Percentiles rank a stretch among this genome's conserved stretches.
phyloP scores from a whole-genome alignment of 352 stramenopile species.

The Globisporangium polare region DNA sequence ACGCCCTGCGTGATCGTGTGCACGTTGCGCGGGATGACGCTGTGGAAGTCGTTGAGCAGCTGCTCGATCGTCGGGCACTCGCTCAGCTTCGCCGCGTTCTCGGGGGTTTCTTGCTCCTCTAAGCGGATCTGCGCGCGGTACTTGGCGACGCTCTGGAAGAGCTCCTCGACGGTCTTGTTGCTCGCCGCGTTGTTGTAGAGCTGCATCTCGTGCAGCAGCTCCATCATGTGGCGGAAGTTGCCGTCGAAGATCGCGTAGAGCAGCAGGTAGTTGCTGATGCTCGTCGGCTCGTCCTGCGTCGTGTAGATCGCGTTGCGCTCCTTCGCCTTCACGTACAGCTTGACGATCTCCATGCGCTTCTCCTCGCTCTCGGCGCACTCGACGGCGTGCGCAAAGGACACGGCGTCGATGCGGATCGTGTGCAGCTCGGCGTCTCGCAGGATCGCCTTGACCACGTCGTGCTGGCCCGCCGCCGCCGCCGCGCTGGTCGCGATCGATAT shows the following conservation, averaged over 20 bases:
- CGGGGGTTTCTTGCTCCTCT: conserved; percentile 12
- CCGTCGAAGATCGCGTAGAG: conserved; percentile 59
- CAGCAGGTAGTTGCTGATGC: conserved; percentile 62
- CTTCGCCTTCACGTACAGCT: conserved; percentile 56
- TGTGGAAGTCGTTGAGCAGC: conserved; percentile 49
- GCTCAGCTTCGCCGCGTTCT: conserved; percentile 21
- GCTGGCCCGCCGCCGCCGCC: conserved; percentile 32
- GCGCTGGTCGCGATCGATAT: conserved; percentile 57
- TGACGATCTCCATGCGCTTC: conserved; percentile 43
- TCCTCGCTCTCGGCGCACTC: conserved; percentile 39
- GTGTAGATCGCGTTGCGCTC: conserved; percentile 48
- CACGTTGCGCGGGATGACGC: conserved; percentile 45
- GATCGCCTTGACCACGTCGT: conserved; percentile 35
- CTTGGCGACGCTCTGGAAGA: conserved; percentile 57
- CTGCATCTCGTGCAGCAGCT: conserved; percentile 76
- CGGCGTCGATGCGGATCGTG: conserved; percentile 43
- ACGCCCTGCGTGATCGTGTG: conserved; percentile 48
- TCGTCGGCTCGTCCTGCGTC: conserved; percentile 41
- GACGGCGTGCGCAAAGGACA: conserved; percentile 62
- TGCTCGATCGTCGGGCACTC: conserved; percentile 53
- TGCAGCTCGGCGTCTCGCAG: conserved; percentile 37
- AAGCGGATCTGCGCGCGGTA: conserved; percentile 29
- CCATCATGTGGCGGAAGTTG: conserved; percentile 73
- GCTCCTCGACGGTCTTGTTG: conserved; percentile 34
- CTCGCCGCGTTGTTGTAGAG: conserved; percentile 46